Conservation (phyloP, 2,329 filamentous ascomycete genomes). For the Botrytis sinoallii region DNA sequence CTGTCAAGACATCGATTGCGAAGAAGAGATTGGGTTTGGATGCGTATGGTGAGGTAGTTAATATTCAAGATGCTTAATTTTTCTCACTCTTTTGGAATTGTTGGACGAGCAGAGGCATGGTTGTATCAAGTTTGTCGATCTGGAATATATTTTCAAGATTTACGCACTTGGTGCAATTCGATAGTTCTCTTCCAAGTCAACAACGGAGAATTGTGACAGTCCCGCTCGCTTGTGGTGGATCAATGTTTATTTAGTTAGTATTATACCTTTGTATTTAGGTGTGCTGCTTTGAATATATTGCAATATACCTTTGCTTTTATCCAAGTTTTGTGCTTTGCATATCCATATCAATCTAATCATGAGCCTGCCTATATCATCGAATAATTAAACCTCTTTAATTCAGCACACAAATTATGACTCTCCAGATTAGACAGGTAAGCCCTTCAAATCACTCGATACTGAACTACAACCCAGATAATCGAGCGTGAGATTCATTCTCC, state of each 20-base stretch:
- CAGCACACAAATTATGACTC: neutral
- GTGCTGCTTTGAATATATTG: neutral
- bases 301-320: neutral
- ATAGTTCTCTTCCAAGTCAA: neutral
- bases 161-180: neutral
- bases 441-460: fast-evolving
- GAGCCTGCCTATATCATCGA: too few relatives aligned
- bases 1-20: conserved; percentile 45
- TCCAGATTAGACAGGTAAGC: neutral
- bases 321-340: neutral
- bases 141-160: neutral
- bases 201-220: neutral
- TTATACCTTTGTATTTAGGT: neutral
- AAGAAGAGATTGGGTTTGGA: conserved; percentile 42
- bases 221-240: neutral
- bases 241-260: neutral
- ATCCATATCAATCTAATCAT: too few relatives aligned
- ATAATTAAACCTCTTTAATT: neutral
- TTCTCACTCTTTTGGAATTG: neutral
- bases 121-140: neutral
- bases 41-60: conserved; percentile 24
- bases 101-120: neutral
- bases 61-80: conserved; percentile 19
- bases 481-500: too few relatives aligned
- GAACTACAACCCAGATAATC: too few relatives aligned